A percentile compares a stretch with the other conserved stretches of the same genome.
Conservation (phyloP, 805 yeast genomes). For the Hanseniaspora clermontiae region DNA sequence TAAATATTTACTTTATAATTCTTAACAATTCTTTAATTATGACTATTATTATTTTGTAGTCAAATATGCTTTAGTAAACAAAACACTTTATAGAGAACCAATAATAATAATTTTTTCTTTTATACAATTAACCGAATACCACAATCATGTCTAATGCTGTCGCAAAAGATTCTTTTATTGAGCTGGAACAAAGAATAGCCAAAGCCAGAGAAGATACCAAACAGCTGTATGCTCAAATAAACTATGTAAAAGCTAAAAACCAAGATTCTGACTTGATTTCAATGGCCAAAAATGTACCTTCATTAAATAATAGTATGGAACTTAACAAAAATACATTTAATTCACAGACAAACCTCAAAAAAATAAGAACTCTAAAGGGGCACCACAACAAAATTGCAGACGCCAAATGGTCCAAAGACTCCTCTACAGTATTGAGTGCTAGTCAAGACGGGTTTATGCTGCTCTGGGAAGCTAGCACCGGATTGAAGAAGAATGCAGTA, state of each 20-base stretch:
- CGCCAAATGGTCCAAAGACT: constrained; percentile 54
- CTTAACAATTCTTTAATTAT: too few relatives aligned
- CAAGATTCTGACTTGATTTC: constrained; percentile 37
- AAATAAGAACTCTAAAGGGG: constrained; percentile 31
- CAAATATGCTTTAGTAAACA: too few relatives aligned
- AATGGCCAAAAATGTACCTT: constrained; percentile 25
- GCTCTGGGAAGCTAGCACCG: constrained; percentile 69
- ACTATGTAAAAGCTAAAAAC: constrained; percentile 31
- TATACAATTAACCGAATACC: too few relatives aligned
- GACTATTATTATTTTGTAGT: too few relatives aligned
- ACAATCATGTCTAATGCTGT: background rate
- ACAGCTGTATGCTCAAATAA: constrained; percentile 38
- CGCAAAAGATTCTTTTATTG: constrained; percentile 4
- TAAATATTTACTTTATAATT: background rate
- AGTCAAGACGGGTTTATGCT: constrained; percentile 80
- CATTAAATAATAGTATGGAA: background rate
- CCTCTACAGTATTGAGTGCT: constrained; percentile 51
- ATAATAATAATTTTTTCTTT: too few relatives aligned
- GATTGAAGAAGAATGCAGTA: constrained; percentile 57
- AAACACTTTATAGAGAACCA: too few relatives aligned
- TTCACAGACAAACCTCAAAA: constrained; percentile 19
- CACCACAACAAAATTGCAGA: constrained; percentile 65
- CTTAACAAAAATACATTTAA: background rate
- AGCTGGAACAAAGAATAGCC: constrained; percentile 23
- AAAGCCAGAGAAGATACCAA: constrained; percentile 36